These are phyloP conservation scores for Fagus crenata DNA, from an alignment of 306 rosid species.

Conservation along the genomic window DNA sequence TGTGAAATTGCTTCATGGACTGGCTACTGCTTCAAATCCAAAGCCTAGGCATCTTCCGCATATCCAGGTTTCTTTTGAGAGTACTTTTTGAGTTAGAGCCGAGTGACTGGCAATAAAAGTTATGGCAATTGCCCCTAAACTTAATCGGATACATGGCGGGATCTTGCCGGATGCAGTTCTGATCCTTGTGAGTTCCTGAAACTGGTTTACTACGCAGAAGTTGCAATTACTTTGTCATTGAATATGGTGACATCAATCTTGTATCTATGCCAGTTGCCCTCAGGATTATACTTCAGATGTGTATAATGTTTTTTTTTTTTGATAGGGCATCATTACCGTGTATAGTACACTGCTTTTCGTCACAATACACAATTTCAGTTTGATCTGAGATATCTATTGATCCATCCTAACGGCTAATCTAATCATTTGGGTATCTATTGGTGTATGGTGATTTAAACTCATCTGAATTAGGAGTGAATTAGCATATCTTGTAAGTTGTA, in stretches of 20 bases:
- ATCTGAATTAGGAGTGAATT: no score
- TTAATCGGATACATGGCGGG: slow-evolving; percentile 32
- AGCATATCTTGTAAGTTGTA: no score
- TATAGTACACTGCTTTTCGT: slow-evolving; percentile 53
- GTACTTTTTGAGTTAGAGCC: slow-evolving; percentile 40
- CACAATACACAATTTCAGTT: slow-evolving; percentile 38
- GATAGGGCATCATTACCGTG: slow-evolving; percentile 51
- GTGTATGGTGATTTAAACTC: background rate
- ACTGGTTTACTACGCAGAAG: slow-evolving; percentile 32
- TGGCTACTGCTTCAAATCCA: slow-evolving; percentile 65
- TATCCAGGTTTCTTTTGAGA: slow-evolving; percentile 77
- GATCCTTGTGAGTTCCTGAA: slow-evolving; percentile 40
- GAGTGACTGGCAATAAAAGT: slow-evolving; percentile 14
- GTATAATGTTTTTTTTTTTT: slow-evolving; percentile 26
- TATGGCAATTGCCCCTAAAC: slow-evolving; percentile 22
- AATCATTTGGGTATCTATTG: background rate
- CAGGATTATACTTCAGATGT: slow-evolving; percentile 31
- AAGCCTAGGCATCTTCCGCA: slow-evolving; percentile 58
- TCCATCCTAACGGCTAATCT: background rate
- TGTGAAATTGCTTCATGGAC: slow-evolving; percentile 64
- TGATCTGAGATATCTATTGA: slow-evolving; percentile 30
- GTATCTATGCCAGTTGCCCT: slow-evolving; percentile 41
- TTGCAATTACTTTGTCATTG: slow-evolving; percentile 48
- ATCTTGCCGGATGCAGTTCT: slow-evolving; percentile 25
- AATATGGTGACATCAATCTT: slow-evolving; percentile 49